Percentiles rank a stretch among this genome's conserved stretches.
These are phyloP conservation scores for Cyberlindnera nakhonratchasimensis DNA, from an alignment of 805 yeast species.

Conservation along the genomic window DNA sequence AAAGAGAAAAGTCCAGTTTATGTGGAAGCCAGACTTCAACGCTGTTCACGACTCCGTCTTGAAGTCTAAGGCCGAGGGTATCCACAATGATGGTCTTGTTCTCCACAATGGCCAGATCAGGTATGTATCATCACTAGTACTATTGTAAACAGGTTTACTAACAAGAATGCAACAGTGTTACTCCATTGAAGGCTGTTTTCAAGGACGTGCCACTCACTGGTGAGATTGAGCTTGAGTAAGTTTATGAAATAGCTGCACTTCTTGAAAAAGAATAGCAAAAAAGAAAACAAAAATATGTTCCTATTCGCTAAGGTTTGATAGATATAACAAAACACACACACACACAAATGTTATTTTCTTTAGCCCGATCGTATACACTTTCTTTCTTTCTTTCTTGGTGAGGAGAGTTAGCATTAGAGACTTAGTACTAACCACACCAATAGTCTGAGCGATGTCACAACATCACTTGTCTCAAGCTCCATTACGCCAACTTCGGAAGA, in stretches of 20 bases:
- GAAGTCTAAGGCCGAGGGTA: constrained; percentile 30
- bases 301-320: background rate
- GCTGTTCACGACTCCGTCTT: constrained; percentile 54
- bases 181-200: constrained; percentile 72
- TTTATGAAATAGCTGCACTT: too few species aligned
- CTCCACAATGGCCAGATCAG: constrained; percentile 26
- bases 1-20: constrained; percentile 47
- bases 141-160: constrained; percentile 13
- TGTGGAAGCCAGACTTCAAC: constrained; percentile 83
- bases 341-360: background rate
- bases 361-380: background rate
- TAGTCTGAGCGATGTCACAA: background rate
- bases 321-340: constrained; percentile 1
- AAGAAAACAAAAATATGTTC: too few species aligned
- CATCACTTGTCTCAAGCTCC: background rate
- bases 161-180: constrained; percentile 47
- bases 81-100: constrained; percentile 32
- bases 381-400: background rate
- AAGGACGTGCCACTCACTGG: constrained; percentile 53
- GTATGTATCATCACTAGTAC: constrained; percentile 20
- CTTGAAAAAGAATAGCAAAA: too few species aligned
- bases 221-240: constrained; percentile 46
- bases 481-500: background rate
- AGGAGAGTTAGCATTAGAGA: background rate
- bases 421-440: background rate